These are phyloP conservation scores for Collybiopsis luxurians DNA, from an alignment of 768 basidiomycete genomes.

Conservation along the genomic window DNA sequence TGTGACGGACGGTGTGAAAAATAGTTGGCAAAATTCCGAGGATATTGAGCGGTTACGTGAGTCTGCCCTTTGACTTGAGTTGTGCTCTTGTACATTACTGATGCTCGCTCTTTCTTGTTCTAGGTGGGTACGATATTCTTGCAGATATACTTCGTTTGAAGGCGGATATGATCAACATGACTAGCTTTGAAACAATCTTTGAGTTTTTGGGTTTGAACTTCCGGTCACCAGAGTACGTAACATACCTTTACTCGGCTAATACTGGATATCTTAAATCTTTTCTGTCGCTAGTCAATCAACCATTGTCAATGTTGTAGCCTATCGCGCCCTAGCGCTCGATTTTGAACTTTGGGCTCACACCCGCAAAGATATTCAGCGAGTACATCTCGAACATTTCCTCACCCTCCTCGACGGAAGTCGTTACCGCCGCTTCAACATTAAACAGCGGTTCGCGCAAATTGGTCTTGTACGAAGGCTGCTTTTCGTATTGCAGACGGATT, in stretches of 20 bases:
- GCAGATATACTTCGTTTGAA: constrained; percentile 72
- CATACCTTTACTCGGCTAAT: background rate
- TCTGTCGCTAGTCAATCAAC: constrained; percentile 63
- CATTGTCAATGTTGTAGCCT: constrained; percentile 78
- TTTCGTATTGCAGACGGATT: constrained; percentile 78
- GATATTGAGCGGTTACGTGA: constrained; percentile 88
- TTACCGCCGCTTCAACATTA: constrained; percentile 74
- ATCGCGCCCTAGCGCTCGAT: constrained; percentile 81
- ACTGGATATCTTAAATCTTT: background rate
- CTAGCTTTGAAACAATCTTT: constrained; percentile 79
- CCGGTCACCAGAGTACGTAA: constrained; percentile 70
- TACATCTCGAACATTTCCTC: constrained; percentile 79
- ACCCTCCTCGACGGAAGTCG: constrained; percentile 72
- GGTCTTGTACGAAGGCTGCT: constrained; percentile 71
- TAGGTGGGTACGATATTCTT: constrained; percentile 88
- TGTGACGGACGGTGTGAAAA: constrained; percentile 72
- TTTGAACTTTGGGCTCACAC: constrained; percentile 87
- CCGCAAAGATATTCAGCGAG: constrained; percentile 66
- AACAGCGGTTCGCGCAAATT: constrained; percentile 69
- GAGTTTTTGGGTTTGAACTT: constrained; percentile 87
- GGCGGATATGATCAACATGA: constrained; percentile 71
- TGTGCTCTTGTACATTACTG: background rate
- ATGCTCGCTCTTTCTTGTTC: constrained; percentile 1
- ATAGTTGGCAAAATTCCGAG: constrained; percentile 92
- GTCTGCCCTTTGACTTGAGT: constrained; percentile 22